A percentile compares a stretch with the other conserved stretches of the same genome.
Conservation (phyloP, 1,284 basidiomycete species). For the Ustilago trichophora region DNA sequence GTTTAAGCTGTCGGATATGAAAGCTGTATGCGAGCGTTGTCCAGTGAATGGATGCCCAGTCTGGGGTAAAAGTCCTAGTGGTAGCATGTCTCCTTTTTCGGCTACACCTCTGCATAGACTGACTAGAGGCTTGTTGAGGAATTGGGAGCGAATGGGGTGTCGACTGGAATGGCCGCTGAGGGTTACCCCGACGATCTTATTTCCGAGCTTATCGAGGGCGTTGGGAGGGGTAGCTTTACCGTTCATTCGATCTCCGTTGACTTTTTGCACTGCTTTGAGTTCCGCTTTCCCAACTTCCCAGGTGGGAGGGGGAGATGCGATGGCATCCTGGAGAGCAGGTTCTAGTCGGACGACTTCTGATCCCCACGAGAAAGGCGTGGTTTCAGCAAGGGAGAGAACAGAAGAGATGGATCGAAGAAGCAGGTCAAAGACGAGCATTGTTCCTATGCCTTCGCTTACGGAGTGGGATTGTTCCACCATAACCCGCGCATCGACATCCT, state of each 20-base stretch:
- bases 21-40: slow-evolving; percentile 5
- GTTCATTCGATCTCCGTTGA: slow-evolving; percentile 26
- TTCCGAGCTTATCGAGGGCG: slow-evolving; percentile 9
- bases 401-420: slow-evolving; percentile 12
- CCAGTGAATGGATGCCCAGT: slow-evolving; percentile 8
- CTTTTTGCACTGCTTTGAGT: slow-evolving; percentile 7
- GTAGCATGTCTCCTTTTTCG: slow-evolving; percentile 33
- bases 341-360: slow-evolving; percentile 22
- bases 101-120: slow-evolving; percentile 15
- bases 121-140: slow-evolving; percentile 19
- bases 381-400: slow-evolving; percentile 4
- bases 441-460: slow-evolving; percentile 31
- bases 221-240: slow-evolving; percentile 24
- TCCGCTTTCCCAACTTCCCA: slow-evolving; percentile 15
- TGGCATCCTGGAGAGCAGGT: slow-evolving; percentile 24
- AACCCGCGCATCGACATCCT: slow-evolving; percentile 1
- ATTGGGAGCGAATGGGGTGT: neutral
- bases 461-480: slow-evolving; percentile 28
- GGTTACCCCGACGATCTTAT: slow-evolving; percentile 8
- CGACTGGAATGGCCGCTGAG: slow-evolving; percentile 1
- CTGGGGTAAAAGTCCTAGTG: slow-evolving; percentile 34
- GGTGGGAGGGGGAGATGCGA: slow-evolving; percentile 3
- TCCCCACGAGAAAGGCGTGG: slow-evolving; percentile 3
- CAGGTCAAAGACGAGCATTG: slow-evolving; percentile 17
- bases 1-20: slow-evolving; percentile 1